Conservation (phyloP, 208 protist species). For the Trypanosoma platydactyli region DNA sequence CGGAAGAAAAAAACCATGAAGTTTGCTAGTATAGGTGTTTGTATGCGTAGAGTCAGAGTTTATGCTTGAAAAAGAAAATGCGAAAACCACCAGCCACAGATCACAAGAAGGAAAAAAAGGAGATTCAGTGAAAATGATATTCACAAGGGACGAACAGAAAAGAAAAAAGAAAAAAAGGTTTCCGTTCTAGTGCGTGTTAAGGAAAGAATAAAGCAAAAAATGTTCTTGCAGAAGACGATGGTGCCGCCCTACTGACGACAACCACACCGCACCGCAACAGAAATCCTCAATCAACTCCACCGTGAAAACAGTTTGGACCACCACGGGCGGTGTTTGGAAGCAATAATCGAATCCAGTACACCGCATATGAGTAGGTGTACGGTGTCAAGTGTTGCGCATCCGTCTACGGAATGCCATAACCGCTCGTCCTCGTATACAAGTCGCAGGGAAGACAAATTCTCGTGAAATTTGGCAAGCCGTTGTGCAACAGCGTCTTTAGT, state of each 20-base stretch:
- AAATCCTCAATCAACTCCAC: constrained; percentile 38
- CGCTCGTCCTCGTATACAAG: constrained; percentile 58
- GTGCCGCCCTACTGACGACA: background rate
- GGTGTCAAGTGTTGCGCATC: constrained; percentile 60
- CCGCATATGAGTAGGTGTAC: constrained; percentile 75
- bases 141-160: background rate
- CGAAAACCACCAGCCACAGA: no score
- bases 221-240: constrained; percentile 3
- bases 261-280: background rate
- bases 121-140: no score
- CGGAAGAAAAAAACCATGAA: constrained; percentile 38
- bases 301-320: constrained; percentile 31
- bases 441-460: constrained; percentile 70
- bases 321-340: constrained; percentile 18
- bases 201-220: constrained; percentile 1
- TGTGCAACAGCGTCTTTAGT: constrained; percentile 79
- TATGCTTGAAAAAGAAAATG: no score
- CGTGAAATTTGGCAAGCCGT: constrained; percentile 77
- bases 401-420: constrained; percentile 61
- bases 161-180: constrained; percentile 15
- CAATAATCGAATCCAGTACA: constrained; percentile 67
- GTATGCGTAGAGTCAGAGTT: background rate
- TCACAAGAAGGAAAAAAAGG: no score
- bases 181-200: background rate
- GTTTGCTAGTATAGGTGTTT: background rate